A percentile compares a stretch with the other conserved stretches of the same genome.
These are phyloP conservation scores for Scutellaria minor DNA, from an alignment of 257 asterid species.

Conservation along the genomic window DNA sequence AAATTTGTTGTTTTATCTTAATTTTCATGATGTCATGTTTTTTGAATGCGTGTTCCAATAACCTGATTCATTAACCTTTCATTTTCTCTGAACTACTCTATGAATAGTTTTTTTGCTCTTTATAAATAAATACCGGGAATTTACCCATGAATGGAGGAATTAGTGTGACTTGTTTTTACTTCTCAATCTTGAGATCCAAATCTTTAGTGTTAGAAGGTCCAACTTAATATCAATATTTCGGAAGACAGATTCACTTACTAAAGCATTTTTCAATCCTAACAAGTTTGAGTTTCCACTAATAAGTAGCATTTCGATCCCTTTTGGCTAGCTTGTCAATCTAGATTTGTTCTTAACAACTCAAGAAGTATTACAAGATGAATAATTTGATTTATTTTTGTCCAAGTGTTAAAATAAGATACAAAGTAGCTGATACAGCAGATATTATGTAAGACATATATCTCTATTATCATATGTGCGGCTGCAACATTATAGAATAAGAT, in stretches of 20 bases:
- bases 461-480: no score
- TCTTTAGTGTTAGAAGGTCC: not conserved
- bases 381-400: not conserved
- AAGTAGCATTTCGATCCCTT: slow-evolving; percentile 1
- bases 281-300: not conserved
- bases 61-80: no score
- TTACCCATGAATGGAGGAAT: no score
- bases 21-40: no score
- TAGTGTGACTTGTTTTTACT: not conserved
- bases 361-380: slow-evolving; percentile 5
- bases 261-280: slow-evolving; percentile 1
- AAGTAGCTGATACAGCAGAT: not conserved
- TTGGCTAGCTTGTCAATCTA: not conserved
- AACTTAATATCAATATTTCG: not conserved
- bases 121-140: no score
- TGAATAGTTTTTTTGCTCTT: no score
- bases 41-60: no score
- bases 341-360: slow-evolving; percentile 13
- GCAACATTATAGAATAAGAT: not conserved
- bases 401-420: slow-evolving; percentile 18
- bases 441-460: not conserved
- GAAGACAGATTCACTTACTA: not conserved
- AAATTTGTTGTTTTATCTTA: not conserved
- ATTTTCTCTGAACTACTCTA: no score
- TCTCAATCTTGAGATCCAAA: not conserved